These are phyloP conservation scores for Emmonsiellopsis sp. DNA, from an alignment of 2,329 filamentous ascomycete species.

Conservation along the genomic window DNA sequence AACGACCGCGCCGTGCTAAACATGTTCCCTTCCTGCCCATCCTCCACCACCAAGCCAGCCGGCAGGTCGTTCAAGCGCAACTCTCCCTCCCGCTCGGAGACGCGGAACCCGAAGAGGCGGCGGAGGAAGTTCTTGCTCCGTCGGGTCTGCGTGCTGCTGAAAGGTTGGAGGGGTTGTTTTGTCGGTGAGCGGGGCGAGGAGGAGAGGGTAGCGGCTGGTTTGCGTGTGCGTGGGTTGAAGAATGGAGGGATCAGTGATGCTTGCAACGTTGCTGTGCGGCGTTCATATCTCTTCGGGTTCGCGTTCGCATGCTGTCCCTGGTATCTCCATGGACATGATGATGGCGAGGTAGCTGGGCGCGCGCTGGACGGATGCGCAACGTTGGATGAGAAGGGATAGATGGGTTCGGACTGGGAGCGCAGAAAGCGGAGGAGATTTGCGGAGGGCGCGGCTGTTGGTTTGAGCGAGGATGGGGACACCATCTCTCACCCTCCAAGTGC, in stretches of 20 bases:
- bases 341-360: conserved; percentile 10
- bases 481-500: conserved; percentile 22
- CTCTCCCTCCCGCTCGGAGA: conserved; percentile 24
- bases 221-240: conserved; percentile 8
- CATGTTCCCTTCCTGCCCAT: conserved; percentile 51
- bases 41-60: conserved; percentile 45
- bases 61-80: conserved; percentile 51
- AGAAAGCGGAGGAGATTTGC: conserved; percentile 60
- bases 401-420: conserved; percentile 54
- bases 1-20: conserved; percentile 63
- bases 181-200: conserved; percentile 1
- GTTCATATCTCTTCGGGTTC: background rate
- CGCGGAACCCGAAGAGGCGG: conserved; percentile 28
- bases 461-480: conserved; percentile 26
- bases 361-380: background rate
- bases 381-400: conserved; percentile 39
- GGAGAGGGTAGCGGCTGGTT: conserved; percentile 4
- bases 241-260: conserved; percentile 22
- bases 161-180: conserved; percentile 7
- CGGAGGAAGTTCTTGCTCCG: conserved; percentile 23
- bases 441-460: conserved; percentile 39
- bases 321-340: conserved; percentile 12
- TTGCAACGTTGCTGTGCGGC: conserved; percentile 16
- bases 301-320: background rate
- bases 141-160: conserved; percentile 24